Evolutionary conservation across 768 basidiomycete species (phyloP), one percentile per base, ranked within the genome.

Genomic region (Leccinum subtestaceum): DNA sequence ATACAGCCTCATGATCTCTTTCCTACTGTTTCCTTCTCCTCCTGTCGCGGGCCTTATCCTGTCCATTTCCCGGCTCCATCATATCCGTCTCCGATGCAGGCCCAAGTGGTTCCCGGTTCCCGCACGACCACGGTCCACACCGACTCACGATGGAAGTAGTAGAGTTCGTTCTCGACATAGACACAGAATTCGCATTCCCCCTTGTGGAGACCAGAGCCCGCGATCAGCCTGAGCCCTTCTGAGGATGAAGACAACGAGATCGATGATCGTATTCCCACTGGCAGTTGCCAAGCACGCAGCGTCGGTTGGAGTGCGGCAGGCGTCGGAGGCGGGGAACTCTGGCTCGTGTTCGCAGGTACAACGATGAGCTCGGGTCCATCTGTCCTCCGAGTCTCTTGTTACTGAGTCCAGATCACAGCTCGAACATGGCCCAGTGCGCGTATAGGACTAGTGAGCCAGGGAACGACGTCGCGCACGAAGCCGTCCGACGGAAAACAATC

Each of bases 341-440:
- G 67, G 10, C 75, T 64, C 8, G 78, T 76, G 55, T 71, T 73
- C 17, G 79, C 70, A 3, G 70, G 65, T 0, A 78, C 65, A 2
- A 85, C 74, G 50, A 89, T 71, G 19, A 90, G 70, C 29, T 81
- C 74, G 1, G 89, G 89, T 5, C 25, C 88, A 90, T 91, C 12
- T 87, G 87, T 5, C 73, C 70, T 27, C 25, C 5, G 25, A 27
- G 25, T 62, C 82, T 80, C 9, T 73, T 75, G 66, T 89, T 89
- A 55, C 87, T 89, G 46, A 8, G 17, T 57, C 48, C 6, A 17
- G 50, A 43, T 38, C 2, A 13, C 21, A 15, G 21, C 17, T 52
- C 25, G 31, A 15, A 19, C 17, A 8, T 31, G 23, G 25, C 7
- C 9, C 13, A 27, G 19, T 29, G 53, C 25, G 25, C 25, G 1